Evolutionary conservation across 2,329 filamentous ascomycete species (phyloP), one percentile per base, ranked within the genome.

Genomic region (Ophiostoma triangulosporum): DNA sequence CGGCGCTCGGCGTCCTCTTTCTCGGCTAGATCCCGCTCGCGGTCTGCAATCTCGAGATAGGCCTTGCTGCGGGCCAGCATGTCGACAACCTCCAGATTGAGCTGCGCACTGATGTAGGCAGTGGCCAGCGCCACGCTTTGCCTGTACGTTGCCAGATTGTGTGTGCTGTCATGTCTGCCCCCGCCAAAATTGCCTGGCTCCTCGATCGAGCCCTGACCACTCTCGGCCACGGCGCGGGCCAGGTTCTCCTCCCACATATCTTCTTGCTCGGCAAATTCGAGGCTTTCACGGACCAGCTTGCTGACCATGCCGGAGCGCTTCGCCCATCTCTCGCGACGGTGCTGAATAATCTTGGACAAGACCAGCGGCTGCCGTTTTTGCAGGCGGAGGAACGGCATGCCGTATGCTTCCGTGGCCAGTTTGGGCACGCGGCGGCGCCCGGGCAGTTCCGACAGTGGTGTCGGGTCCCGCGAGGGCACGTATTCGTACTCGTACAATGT

Each of bases 301-400:
- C 70, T 57, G 1, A 71, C 60, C 15, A 61, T 61, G 48, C 68
- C 55, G 12, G 75, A 64, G 15, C 72, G 66, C 45, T 63, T 63
- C 43, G 71, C 65, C n/a, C 73, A 73, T 36, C 67, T 63, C 4
- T 62, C 56, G 17, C 75, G 64, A 60, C 77, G 78, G 50, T 76
- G 68, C 9, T 71, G 68, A 2, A 90, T 61, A 15, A 83, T 72
- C 8, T 75, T 68, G n/a, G 73, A 76, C 20, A 90, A 65, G n/a
- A 67, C 66, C 0, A 64, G 62, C 2, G 82, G 75, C 64, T 89
- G 83, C 4, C 81, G 81, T 64, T 84, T 86, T 57, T 70, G 73
- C 45, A 83, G 66, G 33, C 86, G 78, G 27, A 91, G 64, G 61
- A 89, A 84, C 0, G 84, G 78, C 24, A 81, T 66, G 26, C 72